Evolutionary conservation across 768 basidiomycete species (phyloP).

Genomic region (Trametes sanguinea): DNA sequence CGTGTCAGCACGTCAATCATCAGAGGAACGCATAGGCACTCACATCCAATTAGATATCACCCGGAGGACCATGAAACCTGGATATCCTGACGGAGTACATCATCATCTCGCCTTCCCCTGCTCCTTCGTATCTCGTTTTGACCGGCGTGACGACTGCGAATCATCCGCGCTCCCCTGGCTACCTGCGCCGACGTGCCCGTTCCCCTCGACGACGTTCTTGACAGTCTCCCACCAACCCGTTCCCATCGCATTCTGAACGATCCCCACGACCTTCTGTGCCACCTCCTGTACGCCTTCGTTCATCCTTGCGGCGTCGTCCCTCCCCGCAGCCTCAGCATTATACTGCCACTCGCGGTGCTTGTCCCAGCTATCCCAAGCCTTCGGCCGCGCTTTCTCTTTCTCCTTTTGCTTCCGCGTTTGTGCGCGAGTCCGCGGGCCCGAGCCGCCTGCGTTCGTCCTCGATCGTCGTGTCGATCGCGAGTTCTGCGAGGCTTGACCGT

Average conservation of each 20-base stretch:
- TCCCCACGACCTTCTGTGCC: constrained; percentile 48
- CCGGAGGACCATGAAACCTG: background rate
- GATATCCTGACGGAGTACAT: background rate
- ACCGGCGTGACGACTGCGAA: background rate
- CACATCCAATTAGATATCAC: background rate
- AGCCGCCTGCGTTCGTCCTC: constrained; percentile 26
- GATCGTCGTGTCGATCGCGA: constrained; percentile 16
- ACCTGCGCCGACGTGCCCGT: constrained; percentile 11
- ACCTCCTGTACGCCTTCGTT: constrained; percentile 33
- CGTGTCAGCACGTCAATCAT: background rate
- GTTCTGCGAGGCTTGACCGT: constrained; percentile 32
- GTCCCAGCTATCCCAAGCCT: constrained; percentile 69
- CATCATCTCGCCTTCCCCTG: constrained; percentile 6
- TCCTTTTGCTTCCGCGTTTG: constrained; percentile 19
- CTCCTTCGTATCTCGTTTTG: constrained; percentile 10
- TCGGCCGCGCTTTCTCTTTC: constrained; percentile 36
- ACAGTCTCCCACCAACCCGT: constrained; percentile 43
- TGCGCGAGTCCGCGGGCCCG: constrained; percentile 5
- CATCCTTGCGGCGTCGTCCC: constrained; percentile 26
- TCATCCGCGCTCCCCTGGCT: background rate
- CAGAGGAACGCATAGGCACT: background rate
- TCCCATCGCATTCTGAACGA: constrained; percentile 40
- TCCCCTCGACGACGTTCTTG: constrained; percentile 30
- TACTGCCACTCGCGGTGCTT: constrained; percentile 63
- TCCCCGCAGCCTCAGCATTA: constrained; percentile 28